Conservation (phyloP, 2,329 filamentous ascomycete genomes). For the Huntiella omanensis region DNA sequence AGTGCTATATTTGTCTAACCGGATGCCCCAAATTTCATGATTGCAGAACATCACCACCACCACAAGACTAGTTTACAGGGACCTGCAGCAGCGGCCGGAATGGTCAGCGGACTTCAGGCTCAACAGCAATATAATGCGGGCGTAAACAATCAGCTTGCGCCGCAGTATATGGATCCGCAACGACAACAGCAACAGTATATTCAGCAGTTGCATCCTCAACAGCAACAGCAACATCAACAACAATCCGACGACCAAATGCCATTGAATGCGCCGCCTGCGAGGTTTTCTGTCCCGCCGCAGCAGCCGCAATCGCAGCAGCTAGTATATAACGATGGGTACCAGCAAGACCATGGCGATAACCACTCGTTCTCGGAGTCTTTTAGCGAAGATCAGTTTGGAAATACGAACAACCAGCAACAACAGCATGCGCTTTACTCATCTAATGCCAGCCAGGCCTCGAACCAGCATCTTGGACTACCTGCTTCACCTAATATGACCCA, state of each 20-base stretch:
- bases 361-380: too few relatives aligned
- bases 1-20: slow-evolving; percentile 1
- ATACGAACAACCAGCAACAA: slow-evolving; percentile 1
- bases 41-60: slow-evolving; percentile 14
- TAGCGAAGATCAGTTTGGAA: too few relatives aligned
- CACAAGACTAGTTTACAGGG: slow-evolving; percentile 7
- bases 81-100: slow-evolving; percentile 9
- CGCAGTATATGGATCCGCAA: not conserved
- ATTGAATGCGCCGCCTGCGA: slow-evolving; percentile 15
- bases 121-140: slow-evolving; percentile 12
- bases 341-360: not conserved
- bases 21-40: not conserved
- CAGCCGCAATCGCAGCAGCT: slow-evolving; percentile 12
- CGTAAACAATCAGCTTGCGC: not conserved
- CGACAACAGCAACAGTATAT: slow-evolving; percentile 14
- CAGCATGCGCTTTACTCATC: not conserved
- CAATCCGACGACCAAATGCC: slow-evolving; percentile 11
- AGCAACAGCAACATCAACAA: slow-evolving; percentile 14
- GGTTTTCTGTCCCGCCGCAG: slow-evolving; percentile 15
- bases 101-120: slow-evolving; percentile 11
- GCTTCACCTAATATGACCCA: not conserved
- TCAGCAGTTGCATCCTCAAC: slow-evolving; percentile 14
- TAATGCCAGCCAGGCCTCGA: not conserved
- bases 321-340: not conserved
- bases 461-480: not conserved